These are phyloP conservation scores for Silene noctiflora DNA, from an alignment of 179 eudicot genomes.

Conservation along the genomic window DNA sequence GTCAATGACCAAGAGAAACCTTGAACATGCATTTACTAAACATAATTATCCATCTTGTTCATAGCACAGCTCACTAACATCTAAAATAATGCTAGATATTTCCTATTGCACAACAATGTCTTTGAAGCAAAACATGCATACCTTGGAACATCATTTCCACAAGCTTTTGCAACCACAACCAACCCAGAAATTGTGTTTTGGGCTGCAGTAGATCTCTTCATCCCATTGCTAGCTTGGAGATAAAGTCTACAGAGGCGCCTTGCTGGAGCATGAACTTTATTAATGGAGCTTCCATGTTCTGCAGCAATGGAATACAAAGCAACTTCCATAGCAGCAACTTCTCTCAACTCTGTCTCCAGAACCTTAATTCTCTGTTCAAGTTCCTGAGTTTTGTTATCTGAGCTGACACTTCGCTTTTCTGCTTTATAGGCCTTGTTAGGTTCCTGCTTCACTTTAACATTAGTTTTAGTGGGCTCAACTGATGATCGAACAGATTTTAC, in stretches of 20 bases:
- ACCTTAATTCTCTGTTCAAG: conserved; percentile 58
- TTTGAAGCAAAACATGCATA: conserved; percentile 23
- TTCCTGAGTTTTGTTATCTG: conserved; percentile 49
- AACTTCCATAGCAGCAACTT: conserved; percentile 83
- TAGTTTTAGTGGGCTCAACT: conserved; percentile 46
- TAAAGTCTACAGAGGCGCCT: conserved; percentile 85
- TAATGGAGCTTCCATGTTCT: conserved; percentile 89
- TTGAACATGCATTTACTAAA: background rate
- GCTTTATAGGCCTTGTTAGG: conserved; percentile 29
- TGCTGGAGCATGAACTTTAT: conserved; percentile 95
- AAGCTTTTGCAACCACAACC: conserved; percentile 86
- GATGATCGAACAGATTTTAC: conserved; percentile 67
- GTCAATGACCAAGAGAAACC: background rate
- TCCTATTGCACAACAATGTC: background rate
- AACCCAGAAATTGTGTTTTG: conserved; percentile 77
- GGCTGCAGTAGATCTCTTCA: conserved; percentile 64
- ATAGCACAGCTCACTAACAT: background rate
- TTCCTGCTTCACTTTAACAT: conserved; percentile 47
- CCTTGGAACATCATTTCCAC: conserved; percentile 99
- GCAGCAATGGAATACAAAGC: conserved; percentile 84
- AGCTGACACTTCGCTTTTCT: conserved; percentile 37
- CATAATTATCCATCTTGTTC: background rate
- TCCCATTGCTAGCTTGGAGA: conserved; percentile 59
- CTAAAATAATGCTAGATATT: background rate
- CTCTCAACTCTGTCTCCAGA: conserved; percentile 81